Base-by-base conservation (phyloP, 768 basidiomycete species). In the Trametes cubensis region DNA sequence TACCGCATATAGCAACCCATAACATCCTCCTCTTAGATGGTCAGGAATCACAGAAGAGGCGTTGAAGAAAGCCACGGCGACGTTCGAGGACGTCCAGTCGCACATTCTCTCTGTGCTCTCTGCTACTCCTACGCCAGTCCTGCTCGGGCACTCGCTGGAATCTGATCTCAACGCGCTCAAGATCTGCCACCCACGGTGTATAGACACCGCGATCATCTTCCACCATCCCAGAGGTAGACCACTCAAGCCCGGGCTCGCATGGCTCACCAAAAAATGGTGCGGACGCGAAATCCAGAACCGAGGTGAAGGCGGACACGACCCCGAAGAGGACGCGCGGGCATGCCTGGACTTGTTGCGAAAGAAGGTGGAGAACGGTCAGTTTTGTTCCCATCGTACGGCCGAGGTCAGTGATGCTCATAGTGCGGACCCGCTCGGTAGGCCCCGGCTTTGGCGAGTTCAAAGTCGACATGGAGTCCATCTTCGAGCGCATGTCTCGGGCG, bases 201-300 rank as follows among this genome's bases (percentile, higher is more conserved):
- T 98, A 69, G 96, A 99, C 71, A 98, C 96, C 2, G 91, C 94
- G 0, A 71, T 99, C 5, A 73, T 89, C 11, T 99, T 88, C 76
- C 90, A 95, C 71, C 96, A 99, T 75, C 94, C 96, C 0, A 88
- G 94, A 20, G 95, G 96, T 1, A 85, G 93, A 42, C 95, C 96
- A 0, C 85, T 94, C 64, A 98, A 98, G 76, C 94, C 96, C 0
- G 94, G 92, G 1, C 82, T 99, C 7, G 95, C 95, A n/a, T 98
- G 94, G 94, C 84, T 99, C 47, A 92, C 93, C 47, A 91, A 92
- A 71, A 94, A 93, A 71, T 98, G 94, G 94, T 88, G 93, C 58
- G 84, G 84, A 13, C 83, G 90, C 53, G 92, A 95, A 67, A 98
- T 99, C 45, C 96, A 98, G 74, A 85, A 82, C 0, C 77, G 84